Base-by-base conservation (phyloP, 768 basidiomycete genomes). In the Suillus americanus region DNA sequence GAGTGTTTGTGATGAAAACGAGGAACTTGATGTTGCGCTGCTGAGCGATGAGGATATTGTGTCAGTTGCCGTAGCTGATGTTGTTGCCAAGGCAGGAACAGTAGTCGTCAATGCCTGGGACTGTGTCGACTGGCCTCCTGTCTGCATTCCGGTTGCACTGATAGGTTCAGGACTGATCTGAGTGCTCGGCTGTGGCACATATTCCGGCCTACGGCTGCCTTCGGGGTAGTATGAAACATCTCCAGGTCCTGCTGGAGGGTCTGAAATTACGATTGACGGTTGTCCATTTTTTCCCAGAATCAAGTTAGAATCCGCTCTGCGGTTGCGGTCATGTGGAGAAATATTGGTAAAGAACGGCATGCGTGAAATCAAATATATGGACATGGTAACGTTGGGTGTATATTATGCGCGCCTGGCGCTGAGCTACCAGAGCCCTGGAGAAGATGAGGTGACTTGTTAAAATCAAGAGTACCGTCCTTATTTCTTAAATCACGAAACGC, bases 1-100 rank as follows among this genome's bases (percentile, higher is more conserved):
- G 13, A 3, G 12, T n/a, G 8, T 61, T 2, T 25, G 54, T 33
- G 60, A 61, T 41, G 51, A 57, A 28, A 25, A 9, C 14, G 60
- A 61, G 5, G 56, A 28, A 28, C 53, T 54, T 54, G 14, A 12
- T 2, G 61, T 54, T 5, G 33, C 20, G 20, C 70, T 66, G 13
- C 62, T 59, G 9, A 37, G 55, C 14, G 16, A 38, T 25, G 55
- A 57, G 0, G 63, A 45, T 28, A 71, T 65, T 37, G 54, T 20
- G 6, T 54, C 38, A 14, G 60, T 62, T 25, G 46, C 40, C 30
- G 63, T 51, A 54, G 63, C 35, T 46, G 75, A 64, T 5, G 68
- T 71, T 13, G 23, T 40, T 59, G 25, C 10, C 38, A 40, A 28
- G 25, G 38, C 56, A 13, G 23, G 38, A 16, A 40, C 23, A 23